Percentiles rank a stretch among this genome's conserved stretches.
phyloP scores from a whole-genome alignment of 1,139 yeast genomes.

The Pichia sp. region DNA sequence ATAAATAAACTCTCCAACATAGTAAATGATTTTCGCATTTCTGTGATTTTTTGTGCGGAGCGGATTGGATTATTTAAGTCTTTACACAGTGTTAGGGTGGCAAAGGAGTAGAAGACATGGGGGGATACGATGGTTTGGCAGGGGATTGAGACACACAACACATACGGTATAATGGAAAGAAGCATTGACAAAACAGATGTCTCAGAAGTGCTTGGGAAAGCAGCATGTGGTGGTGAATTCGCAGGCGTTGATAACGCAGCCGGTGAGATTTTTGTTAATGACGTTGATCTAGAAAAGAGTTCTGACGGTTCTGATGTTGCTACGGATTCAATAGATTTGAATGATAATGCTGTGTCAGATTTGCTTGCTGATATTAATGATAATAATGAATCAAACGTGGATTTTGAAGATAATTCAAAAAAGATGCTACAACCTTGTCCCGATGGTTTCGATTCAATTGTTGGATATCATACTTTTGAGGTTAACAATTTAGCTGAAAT shows the following conservation, averaged over 20 bases:
- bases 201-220: too few species aligned
- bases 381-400: not conserved
- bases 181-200: too few species aligned
- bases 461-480: conserved; percentile 60
- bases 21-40: too few species aligned
- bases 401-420: conserved; percentile 19
- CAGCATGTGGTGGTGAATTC: too few species aligned
- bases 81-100: too few species aligned
- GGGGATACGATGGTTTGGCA: too few species aligned
- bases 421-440: conserved; percentile 25
- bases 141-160: too few species aligned
- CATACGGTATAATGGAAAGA: conserved; percentile 5
- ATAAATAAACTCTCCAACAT: not conserved
- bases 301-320: not conserved
- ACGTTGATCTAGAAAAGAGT: not conserved
- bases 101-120: too few species aligned
- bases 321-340: not conserved
- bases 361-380: not conserved
- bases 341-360: not conserved
- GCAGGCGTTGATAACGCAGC: too few species aligned
- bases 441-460: conserved; percentile 36
- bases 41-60: too few species aligned
- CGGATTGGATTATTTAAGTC: too few species aligned
- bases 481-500: conserved; percentile 53
- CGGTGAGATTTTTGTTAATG: too few species aligned